Evolutionary conservation across 768 basidiomycete species (phyloP).

Genomic region (Panus rudis): DNA sequence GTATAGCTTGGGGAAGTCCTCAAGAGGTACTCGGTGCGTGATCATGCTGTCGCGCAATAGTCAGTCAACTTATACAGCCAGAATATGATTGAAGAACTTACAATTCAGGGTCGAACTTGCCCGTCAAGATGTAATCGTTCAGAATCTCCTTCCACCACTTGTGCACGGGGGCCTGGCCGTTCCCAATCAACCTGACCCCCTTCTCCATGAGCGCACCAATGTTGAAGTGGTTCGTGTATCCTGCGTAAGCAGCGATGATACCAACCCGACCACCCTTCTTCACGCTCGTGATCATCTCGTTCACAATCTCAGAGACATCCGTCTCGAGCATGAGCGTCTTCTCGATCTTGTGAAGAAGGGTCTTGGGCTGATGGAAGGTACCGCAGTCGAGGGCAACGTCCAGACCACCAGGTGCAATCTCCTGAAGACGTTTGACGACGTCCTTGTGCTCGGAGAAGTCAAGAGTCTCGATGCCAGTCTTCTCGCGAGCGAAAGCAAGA

Average conservation of each 20-base stretch:
- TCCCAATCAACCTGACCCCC: conserved; percentile 63
- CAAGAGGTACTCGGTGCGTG: conserved; percentile 53
- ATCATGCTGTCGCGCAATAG: conserved; percentile 31
- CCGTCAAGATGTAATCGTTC: conserved; percentile 52
- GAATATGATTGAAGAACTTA: conserved; percentile 21
- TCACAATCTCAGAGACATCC: conserved; percentile 58
- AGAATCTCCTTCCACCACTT: conserved; percentile 69
- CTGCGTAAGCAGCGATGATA: conserved; percentile 63
- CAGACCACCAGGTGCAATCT: conserved; percentile 57
- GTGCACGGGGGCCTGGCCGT: conserved; percentile 72
- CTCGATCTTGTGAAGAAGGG: conserved; percentile 55
- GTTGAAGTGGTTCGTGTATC: conserved; percentile 61
- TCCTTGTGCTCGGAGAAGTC: conserved; percentile 47
- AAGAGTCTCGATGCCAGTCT: conserved; percentile 46
- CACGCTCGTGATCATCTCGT: conserved; percentile 39
- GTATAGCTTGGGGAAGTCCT: conserved; percentile 62
- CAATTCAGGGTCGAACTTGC: conserved; percentile 62
- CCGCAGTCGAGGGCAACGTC: conserved; percentile 57
- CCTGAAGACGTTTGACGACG: conserved; percentile 48
- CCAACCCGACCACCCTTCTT: conserved; percentile 51
- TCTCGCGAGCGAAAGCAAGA: conserved; percentile 38
- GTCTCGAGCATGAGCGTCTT: conserved; percentile 71
- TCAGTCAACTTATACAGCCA: conserved; percentile 1
- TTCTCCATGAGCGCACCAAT: conserved; percentile 76
- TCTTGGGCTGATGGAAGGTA: conserved; percentile 69